Base-by-base conservation (phyloP, 176 grass and related monocot genomes). In the Miscanthus lutarioriparius region DNA sequence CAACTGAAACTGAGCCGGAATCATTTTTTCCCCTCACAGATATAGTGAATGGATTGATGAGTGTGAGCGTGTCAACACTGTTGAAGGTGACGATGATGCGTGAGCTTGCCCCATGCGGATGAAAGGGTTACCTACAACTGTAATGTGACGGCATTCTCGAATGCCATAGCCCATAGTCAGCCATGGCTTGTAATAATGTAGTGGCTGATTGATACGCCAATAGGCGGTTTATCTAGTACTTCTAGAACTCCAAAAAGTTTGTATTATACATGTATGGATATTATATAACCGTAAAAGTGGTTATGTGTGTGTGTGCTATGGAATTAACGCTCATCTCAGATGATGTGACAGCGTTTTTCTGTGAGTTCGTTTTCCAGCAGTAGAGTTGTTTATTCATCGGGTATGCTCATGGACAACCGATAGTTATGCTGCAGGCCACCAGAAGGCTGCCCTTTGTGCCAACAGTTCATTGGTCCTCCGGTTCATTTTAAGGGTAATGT, bases 1-100 rank as follows among this genome's bases (percentile, higher is more conserved):
- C 11, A 37, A 26, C 8, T 48, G 49, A 1, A 78, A 64, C 45
- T 80, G 47, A 84, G 12, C 61, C 75, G 1, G 14, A 59, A 59
- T 23, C 7, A 12, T 77, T 65, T 8, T 19, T 8, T 14, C 40
- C 6, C 14, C 40, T 47, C 7, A 76, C 79, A 95, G 93, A 90
- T 92, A 95, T 77, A 95, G 93, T n/a, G 90, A 92, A 76, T 92
- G 93, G 93, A 90, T 95, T n/a, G 93, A 92, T 5, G 93, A 92
- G 35, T 95, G 90, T 30, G 92, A 94, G 64, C 87, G 90, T 23
- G 92, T 94, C 53, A 92, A 94, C 74, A 86, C 83, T 74, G 84
- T 94, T 3, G 92, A 92, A 88, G 92, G 85, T 37, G 92, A 95
- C 0, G 90, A 90, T 49, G 88, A 77, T 75, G 84, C 80, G 17